Evolutionary conservation across 192 early-diverging fungal genomes (phyloP).

Genomic region (Coemansia sp.): DNA sequence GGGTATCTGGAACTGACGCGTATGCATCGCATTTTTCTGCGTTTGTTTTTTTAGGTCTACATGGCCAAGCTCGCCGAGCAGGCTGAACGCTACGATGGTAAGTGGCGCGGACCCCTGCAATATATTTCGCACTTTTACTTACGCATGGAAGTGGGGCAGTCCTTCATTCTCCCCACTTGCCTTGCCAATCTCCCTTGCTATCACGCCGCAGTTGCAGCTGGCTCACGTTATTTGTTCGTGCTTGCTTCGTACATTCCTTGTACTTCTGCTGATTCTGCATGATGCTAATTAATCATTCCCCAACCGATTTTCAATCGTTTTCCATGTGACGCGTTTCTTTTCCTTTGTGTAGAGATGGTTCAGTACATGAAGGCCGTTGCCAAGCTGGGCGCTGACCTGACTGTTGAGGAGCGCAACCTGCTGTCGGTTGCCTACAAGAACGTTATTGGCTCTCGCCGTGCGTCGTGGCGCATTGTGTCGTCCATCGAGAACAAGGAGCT

Average conservation of each 20-base stretch:
- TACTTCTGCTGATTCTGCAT: slow-evolving; percentile 4
- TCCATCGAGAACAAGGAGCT: slow-evolving; percentile 99
- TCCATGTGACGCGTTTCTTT: slow-evolving; percentile 24
- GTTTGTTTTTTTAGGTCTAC: slow-evolving; percentile 62
- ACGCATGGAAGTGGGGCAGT: neutral
- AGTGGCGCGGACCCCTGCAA: slow-evolving; percentile 38
- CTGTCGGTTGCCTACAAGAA: slow-evolving; percentile 99
- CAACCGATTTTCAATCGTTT: slow-evolving; percentile 19
- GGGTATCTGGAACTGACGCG: neutral
- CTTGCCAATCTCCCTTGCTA: slow-evolving; percentile 7
- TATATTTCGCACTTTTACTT: neutral
- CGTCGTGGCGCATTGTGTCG: slow-evolving; percentile 98
- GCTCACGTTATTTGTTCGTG: slow-evolving; percentile 4
- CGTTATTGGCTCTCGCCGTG: slow-evolving; percentile 98
- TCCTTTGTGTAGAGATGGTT: slow-evolving; percentile 70
- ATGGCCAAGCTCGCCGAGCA: slow-evolving; percentile 99
- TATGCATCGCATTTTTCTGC: neutral
- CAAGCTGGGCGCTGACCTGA: slow-evolving; percentile 87
- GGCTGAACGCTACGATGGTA: slow-evolving; percentile 98
- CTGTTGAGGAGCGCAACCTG: slow-evolving; percentile 98
- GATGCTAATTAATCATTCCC: neutral
- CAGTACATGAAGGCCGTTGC: slow-evolving; percentile 84
- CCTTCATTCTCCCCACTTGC: neutral
- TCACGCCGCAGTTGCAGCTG: neutral
- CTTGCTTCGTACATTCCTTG: slow-evolving; percentile 9